Evolutionary conservation across 2,329 filamentous ascomycete species (phyloP).

Genomic region (Aspergillus niger): DNA sequence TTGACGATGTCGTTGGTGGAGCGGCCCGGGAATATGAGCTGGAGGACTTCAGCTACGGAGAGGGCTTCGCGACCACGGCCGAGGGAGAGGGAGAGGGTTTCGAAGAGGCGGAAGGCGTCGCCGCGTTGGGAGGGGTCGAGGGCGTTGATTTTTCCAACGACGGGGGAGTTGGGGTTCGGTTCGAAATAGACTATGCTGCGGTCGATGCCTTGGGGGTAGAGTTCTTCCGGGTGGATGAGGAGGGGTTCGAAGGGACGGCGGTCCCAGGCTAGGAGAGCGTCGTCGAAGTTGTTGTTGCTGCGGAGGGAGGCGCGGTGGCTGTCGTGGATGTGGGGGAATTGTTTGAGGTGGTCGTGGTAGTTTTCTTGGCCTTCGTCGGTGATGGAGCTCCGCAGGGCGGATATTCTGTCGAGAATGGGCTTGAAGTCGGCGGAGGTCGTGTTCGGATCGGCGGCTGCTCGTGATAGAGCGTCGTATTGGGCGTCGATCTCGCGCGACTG

Average conservation of each 20-base stretch:
- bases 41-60: constrained; percentile 31
- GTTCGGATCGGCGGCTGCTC: constrained; percentile 28
- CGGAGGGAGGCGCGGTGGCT: constrained; percentile 43
- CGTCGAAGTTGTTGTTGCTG: constrained; percentile 42
- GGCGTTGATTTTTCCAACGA: constrained; percentile 22
- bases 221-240: constrained; percentile 59
- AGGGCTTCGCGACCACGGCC: constrained; percentile 25
- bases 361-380: constrained; percentile 5
- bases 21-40: constrained; percentile 33
- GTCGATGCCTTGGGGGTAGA: constrained; percentile 59
- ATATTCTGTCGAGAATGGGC: constrained; percentile 25
- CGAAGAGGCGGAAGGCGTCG: constrained; percentile 27
- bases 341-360: constrained; percentile 29
- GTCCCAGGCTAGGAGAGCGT: constrained; percentile 66
- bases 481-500: constrained; percentile 31
- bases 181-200: constrained; percentile 40
- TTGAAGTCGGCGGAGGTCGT: constrained; percentile 23
- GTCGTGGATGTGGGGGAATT: constrained; percentile 54
- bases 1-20: constrained; percentile 34
- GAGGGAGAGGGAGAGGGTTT: constrained; percentile 29
- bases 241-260: constrained; percentile 71
- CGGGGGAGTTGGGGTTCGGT: constrained; percentile 29
- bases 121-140: constrained; percentile 19
- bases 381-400: constrained; percentile 11
- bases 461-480: constrained; percentile 26